These are phyloP conservation scores for Thelephora aurantiotincta DNA, from an alignment of 768 basidiomycete genomes.

Conservation along the genomic window DNA sequence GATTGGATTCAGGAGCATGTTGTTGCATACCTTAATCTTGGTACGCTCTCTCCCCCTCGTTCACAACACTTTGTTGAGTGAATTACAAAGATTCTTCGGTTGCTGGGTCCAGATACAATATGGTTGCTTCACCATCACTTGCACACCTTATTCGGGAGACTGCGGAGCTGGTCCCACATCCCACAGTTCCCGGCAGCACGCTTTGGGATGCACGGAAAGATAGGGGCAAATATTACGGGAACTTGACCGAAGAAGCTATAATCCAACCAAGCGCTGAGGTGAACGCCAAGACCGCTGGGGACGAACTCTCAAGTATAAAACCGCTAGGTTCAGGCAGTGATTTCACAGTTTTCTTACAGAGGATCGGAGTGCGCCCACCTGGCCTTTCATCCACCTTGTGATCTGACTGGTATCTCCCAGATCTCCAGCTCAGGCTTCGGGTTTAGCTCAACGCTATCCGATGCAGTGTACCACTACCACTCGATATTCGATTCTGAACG, in stretches of 20 bases:
- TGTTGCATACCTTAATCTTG: constrained; percentile 79
- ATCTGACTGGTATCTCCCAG: constrained; percentile 19
- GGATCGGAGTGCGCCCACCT: constrained; percentile 38
- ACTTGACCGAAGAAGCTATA: constrained; percentile 29
- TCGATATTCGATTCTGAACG: constrained; percentile 42
- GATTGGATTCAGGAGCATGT: constrained; percentile 69
- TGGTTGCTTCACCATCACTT: constrained; percentile 64
- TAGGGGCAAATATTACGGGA: constrained; percentile 31
- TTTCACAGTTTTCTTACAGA: constrained; percentile 84
- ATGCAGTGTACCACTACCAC: constrained; percentile 47
- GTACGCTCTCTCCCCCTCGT: constrained; percentile 13
- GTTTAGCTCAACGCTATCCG: constrained; percentile 23
- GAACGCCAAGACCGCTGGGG: constrained; percentile 10
- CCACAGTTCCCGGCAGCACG: constrained; percentile 43
- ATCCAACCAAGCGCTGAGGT: constrained; percentile 24
- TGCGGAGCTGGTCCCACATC: constrained; percentile 64
- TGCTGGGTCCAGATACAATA: constrained; percentile 42
- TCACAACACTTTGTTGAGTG: neutral
- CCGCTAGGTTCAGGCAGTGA: constrained; percentile 84
- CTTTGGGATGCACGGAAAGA: constrained; percentile 73
- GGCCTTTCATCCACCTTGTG: constrained; percentile 7
- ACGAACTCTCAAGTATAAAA: constrained; percentile 24
- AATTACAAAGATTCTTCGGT: constrained; percentile 51
- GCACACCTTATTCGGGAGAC: constrained; percentile 56
- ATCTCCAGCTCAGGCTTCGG: constrained; percentile 22